Evolutionary conservation across 2,329 filamentous ascomycete species (phyloP).

Genomic region (Ophiostoma angusticollis): DNA sequence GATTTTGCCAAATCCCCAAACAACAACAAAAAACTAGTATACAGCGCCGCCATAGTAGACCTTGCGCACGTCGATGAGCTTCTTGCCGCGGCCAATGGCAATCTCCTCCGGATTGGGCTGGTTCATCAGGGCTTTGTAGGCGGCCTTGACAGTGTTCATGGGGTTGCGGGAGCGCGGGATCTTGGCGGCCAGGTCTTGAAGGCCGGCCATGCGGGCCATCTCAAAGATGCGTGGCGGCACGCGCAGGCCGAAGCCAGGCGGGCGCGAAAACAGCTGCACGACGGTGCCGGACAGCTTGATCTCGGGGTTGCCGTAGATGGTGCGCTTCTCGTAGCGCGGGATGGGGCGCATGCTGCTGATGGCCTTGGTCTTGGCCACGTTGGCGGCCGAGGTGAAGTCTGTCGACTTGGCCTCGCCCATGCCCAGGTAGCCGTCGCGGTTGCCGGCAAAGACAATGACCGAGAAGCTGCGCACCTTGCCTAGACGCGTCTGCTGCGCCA

Average conservation of each 20-base stretch:
- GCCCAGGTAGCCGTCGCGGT: conserved; percentile 73
- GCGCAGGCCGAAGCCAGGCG: conserved; percentile 88
- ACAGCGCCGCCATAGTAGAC: conserved; percentile 86
- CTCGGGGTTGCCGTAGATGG: conserved; percentile 74
- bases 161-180: conserved; percentile 82
- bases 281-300: conserved; percentile 81
- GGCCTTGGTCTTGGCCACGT: conserved; percentile 68
- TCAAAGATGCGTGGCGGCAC: conserved; percentile 88
- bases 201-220: conserved; percentile 76
- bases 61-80: conserved; percentile 89
- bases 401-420: conserved; percentile 82
- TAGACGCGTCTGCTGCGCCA: conserved; percentile 89
- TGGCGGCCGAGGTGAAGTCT: conserved; percentile 56
- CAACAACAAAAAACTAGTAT: too few species aligned
- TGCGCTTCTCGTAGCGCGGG: conserved; percentile 78
- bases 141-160: conserved; percentile 95
- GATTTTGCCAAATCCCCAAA: too few species aligned
- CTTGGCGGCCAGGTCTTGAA: conserved; percentile 72
- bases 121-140: conserved; percentile 66
- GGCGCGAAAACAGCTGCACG: conserved; percentile 67
- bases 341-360: conserved; percentile 92
- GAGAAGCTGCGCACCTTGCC: conserved; percentile 78
- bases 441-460: conserved; percentile 70
- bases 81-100: conserved; percentile 79
- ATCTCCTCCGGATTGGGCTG: conserved; percentile 84